phyloP scores from a whole-genome alignment of 2,329 filamentous ascomycete species.

The Ramularia collo-cygni region DNA sequence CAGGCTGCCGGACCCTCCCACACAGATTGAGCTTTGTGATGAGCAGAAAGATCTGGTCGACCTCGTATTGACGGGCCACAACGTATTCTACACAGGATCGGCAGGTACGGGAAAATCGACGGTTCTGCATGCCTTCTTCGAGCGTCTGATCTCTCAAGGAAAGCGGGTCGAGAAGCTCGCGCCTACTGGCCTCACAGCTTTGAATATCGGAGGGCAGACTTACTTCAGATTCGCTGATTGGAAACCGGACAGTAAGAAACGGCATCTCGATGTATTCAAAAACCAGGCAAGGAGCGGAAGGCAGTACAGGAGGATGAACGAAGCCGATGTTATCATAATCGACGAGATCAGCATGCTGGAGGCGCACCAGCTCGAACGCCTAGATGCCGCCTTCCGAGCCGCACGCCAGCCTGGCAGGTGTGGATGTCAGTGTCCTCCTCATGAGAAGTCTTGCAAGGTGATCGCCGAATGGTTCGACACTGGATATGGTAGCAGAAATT shows the following conservation, averaged over 20 bases:
- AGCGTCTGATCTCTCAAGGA: conserved; percentile 29
- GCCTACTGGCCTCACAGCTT: conserved; percentile 53
- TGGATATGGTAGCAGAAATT: neutral
- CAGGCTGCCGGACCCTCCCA: neutral
- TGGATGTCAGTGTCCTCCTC: too few relatives aligned
- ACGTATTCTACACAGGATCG: conserved; percentile 59
- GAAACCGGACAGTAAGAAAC: conserved; percentile 42
- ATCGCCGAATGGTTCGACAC: too few relatives aligned
- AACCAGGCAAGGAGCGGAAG: conserved; percentile 29
- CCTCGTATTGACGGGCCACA: conserved; percentile 38
- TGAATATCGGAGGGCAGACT: conserved; percentile 50
- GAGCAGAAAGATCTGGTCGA: conserved; percentile 6
- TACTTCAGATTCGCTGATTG: conserved; percentile 53
- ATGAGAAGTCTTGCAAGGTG: too few relatives aligned
- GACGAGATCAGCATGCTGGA: conserved; percentile 63
- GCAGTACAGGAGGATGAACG: conserved; percentile 21
- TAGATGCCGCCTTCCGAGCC: conserved; percentile 44
- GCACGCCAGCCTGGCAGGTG: conserved; percentile 17
- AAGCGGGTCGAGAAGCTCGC: conserved; percentile 47
- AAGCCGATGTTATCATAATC: conserved; percentile 52
- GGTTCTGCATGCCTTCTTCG: conserved; percentile 44
- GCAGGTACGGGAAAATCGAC: conserved; percentile 56
- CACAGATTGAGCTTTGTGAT: conserved; percentile 1
- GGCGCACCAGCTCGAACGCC: conserved; percentile 46
- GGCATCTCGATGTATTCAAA: conserved; percentile 26